Conservation (phyloP, 257 asterid genomes). For the Ophiorrhiza pumila region DNA sequence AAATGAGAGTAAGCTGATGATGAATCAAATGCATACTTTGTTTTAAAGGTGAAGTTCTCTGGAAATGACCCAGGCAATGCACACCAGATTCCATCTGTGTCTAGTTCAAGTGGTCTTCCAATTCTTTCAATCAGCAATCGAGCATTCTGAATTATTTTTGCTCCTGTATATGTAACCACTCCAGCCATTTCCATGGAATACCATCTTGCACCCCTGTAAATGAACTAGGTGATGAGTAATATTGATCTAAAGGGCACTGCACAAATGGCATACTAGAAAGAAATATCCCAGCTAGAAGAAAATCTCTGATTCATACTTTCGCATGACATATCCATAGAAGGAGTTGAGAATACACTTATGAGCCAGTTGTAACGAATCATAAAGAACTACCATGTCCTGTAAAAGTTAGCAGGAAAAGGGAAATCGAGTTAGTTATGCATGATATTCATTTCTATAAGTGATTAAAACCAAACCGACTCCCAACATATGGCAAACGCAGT, state of each 20-base stretch:
- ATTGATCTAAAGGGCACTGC: conserved; percentile 13
- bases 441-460: not conserved
- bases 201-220: conserved; percentile 96
- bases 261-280: conserved; percentile 11
- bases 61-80: conserved; percentile 92
- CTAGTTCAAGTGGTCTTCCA: conserved; percentile 97
- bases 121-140: conserved; percentile 91
- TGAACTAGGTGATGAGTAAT: conserved; percentile 18
- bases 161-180: conserved; percentile 96
- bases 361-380: conserved; percentile 96
- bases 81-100: conserved; percentile 99
- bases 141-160: conserved; percentile 97
- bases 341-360: conserved; percentile 98
- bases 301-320: conserved; percentile 56
- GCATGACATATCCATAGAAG: conserved; percentile 98
- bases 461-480: not conserved
- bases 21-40: conserved; percentile 46
- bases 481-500: not conserved
- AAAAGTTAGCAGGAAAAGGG: conserved; percentile 26
- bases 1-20: conserved; percentile 5
- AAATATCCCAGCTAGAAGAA: conserved; percentile 9
- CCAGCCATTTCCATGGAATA: conserved; percentile 99
- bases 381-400: conserved; percentile 94
- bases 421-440: not conserved
- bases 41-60: conserved; percentile 90